Evolutionary conservation across 1,284 basidiomycete species (phyloP), one percentile per base, ranked within the genome.

Genomic region (Tremellales sp.): DNA sequence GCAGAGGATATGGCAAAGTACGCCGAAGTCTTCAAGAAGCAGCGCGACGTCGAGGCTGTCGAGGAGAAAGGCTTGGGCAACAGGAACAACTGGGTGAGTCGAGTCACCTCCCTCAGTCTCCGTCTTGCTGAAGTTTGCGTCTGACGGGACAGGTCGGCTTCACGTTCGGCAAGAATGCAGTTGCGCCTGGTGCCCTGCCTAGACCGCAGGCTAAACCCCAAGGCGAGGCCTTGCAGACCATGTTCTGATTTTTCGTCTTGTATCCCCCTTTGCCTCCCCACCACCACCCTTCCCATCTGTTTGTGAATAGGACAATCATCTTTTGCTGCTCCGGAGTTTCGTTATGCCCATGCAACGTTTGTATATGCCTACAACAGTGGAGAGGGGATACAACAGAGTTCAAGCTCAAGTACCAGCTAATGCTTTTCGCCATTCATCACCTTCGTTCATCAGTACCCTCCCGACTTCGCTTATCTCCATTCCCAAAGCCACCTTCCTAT

Each of bases 1-100:
- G 78, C 81, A 7, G 90, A 93, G 59, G 96, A 99, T 71, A 97
- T 98, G 92, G 92, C 91, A 43, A 97, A 98, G 77, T 94, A 93
- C 67, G 87, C 89, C 29, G 96, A 99, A 74, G 96, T 99, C 6
- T 85, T 89, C 74, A 96, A 97, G 77, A 99, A 98, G 76, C 92
- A 97, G 76, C 80, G 79, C 64, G 92, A 96, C 70, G 93, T 99
- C 37, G 94, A 97, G 45, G 81, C 81, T 46, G 89, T 97, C 23
- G 82, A 81, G 70, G 93, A 97, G 77, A 87, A 86, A 69, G 87
- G 91, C 5, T 84, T 87, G 48, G 76, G 80, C 4, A 66, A 67
- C 45, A 59, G 71, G 47, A 73, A 72, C 55, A 72, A 73, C 54
- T 75, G 73, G 73, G 67, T 39, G 19, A 8, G 36, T 39, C 36